Conservation (phyloP, 495 filamentous ascomycete genomes). For the Penicilliopsis zonata region DNA sequence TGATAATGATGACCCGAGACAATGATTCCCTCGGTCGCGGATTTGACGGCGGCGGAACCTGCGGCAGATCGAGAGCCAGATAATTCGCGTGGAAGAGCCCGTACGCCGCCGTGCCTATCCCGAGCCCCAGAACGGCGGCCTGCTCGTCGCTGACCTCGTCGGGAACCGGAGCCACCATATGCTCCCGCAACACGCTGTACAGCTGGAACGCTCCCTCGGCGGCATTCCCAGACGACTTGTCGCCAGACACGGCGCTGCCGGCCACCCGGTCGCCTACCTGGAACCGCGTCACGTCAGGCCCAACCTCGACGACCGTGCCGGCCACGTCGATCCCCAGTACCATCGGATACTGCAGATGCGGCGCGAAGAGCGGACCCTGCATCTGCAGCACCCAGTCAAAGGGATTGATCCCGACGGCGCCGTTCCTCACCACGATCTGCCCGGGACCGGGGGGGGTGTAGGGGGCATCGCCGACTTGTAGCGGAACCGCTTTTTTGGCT, state of each 20-base stretch:
- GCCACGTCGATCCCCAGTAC: conserved; percentile 44
- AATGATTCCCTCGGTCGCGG: no score
- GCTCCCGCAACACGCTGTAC: conserved; percentile 22
- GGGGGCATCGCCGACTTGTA: no score
- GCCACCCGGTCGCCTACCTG: conserved; percentile 22
- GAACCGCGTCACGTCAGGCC: conserved; percentile 29
- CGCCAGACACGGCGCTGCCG: not conserved
- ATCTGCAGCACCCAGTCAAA: conserved; percentile 36
- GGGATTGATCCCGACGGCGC: no score
- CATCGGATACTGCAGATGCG: conserved; percentile 28
- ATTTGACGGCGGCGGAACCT: no score
- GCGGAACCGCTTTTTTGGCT: no score
- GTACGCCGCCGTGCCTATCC: conserved; percentile 35
- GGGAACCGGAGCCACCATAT: conserved; percentile 29
- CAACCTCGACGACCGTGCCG: conserved; percentile 40
- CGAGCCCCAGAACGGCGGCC: conserved; percentile 37
- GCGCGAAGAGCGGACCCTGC: conserved; percentile 6
- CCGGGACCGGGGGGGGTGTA: no score
- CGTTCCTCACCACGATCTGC: no score
- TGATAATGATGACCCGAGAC: no score
- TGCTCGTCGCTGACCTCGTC: conserved; percentile 25
- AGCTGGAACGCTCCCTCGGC: conserved; percentile 28
- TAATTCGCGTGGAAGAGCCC: conserved; percentile 29
- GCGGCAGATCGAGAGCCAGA: no score
- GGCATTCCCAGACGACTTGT: conserved; percentile 4